These are phyloP conservation scores for Vigna radiata DNA, from an alignment of 306 rosid genomes.

Conservation along the genomic window DNA sequence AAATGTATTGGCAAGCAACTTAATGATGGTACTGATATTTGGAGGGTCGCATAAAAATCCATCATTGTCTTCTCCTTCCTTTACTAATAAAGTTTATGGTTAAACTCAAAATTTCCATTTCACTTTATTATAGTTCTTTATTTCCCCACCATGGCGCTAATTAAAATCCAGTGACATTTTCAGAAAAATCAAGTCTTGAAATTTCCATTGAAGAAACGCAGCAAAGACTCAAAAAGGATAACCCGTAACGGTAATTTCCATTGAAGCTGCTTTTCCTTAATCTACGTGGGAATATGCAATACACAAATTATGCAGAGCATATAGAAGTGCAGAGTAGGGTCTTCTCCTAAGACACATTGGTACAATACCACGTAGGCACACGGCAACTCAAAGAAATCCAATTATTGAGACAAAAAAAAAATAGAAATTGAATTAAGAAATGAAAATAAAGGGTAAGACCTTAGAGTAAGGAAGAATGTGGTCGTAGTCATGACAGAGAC, in stretches of 20 bases:
- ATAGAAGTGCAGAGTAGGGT: background rate
- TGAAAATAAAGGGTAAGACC: slow-evolving; percentile 47
- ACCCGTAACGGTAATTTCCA: background rate
- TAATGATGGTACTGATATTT: background rate
- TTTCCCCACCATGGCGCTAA: background rate
- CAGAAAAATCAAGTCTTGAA: background rate
- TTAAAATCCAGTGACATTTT: background rate
- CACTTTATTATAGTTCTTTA: background rate
- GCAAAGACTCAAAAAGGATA: slow-evolving; percentile 7
- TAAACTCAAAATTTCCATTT: background rate
- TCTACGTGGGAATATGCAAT: no score
- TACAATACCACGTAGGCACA: background rate
- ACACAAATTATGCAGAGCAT: background rate
- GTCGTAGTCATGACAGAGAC: slow-evolving; percentile 91
- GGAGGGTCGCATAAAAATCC: background rate
- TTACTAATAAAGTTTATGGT: background rate
- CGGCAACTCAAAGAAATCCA: background rate
- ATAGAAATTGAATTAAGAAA: background rate
- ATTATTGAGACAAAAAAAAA: background rate
- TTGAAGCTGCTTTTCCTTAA: background rate
- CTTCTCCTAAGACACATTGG: background rate
- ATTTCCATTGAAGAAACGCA: background rate
- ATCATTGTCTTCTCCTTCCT: background rate
- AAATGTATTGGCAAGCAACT: slow-evolving; percentile 20
- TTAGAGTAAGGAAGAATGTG: slow-evolving; percentile 89